Percentiles rank a stretch among this genome's conserved stretches.
These are phyloP conservation scores for Phaeoacremonium minimum DNA, from an alignment of 2,329 filamentous ascomycete genomes.

Conservation along the genomic window DNA sequence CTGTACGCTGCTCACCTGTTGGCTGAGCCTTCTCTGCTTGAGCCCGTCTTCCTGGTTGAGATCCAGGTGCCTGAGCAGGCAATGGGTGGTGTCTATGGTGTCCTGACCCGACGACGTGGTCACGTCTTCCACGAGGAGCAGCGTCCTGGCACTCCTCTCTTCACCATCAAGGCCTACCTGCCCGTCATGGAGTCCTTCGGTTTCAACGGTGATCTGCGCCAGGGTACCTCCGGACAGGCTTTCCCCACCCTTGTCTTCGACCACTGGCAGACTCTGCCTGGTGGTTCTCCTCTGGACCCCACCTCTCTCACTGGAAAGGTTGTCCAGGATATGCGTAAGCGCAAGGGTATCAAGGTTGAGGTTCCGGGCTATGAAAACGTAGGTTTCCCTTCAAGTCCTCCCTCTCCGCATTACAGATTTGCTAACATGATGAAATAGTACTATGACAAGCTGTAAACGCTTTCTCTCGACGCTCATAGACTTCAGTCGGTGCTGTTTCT, in stretches of 20 bases:
- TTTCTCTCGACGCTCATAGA: constrained; percentile 39
- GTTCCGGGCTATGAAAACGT: constrained; percentile 94
- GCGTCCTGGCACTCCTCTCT: constrained; percentile 96
- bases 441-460: constrained; percentile 95
- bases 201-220: constrained; percentile 96
- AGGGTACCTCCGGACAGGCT: constrained; percentile 90
- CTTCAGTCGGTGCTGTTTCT: constrained; percentile 30
- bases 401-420: constrained; percentile 2
- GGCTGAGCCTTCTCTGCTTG: constrained; percentile 84
- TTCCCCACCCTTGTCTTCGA: constrained; percentile 99
- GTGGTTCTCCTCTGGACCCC: constrained; percentile 84
- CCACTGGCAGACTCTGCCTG: constrained; percentile 95
- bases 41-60: constrained; percentile 98
- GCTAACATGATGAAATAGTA: constrained; percentile 59
- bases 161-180: constrained; percentile 69
- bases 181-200: constrained; percentile 49
- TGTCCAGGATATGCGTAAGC: constrained; percentile 89
- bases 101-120: constrained; percentile 94
- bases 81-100: constrained; percentile 99
- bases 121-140: constrained; percentile 99
- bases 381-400: constrained; percentile 58
- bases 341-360: constrained; percentile 98
- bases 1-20: constrained; percentile 90
- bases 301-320: constrained; percentile 78
- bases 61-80: constrained; percentile 98